Percentiles rank a stretch among this genome's conserved stretches.
Evolutionary conservation across 2,329 filamentous ascomycete genomes (phyloP).

Genomic region (Hyphodiscus sp.): DNA sequence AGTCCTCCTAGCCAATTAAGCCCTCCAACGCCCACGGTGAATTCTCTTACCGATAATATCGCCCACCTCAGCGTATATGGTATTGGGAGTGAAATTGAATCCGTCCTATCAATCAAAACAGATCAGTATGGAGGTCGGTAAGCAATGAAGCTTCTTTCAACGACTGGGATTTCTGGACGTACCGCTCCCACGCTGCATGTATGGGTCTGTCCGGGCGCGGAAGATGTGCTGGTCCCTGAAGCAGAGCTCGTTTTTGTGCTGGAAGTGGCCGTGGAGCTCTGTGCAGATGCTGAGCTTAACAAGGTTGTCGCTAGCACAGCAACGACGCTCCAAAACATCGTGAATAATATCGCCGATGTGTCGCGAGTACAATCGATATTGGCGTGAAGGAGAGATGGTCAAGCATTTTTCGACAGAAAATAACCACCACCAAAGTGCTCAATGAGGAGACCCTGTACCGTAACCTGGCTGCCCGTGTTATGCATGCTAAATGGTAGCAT

Average conservation of each 20-base stretch:
- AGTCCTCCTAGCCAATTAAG: too few relatives aligned
- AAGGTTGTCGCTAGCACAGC: slow-evolving; percentile 9
- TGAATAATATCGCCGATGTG: slow-evolving; percentile 1
- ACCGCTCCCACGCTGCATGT: slow-evolving; percentile 29
- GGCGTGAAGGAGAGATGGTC: background rate
- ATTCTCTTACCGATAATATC: slow-evolving; percentile 38
- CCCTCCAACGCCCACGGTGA: background rate
- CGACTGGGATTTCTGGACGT: slow-evolving; percentile 9
- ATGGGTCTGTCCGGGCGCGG: slow-evolving; percentile 20
- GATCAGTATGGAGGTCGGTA: slow-evolving; percentile 3
- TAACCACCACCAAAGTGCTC: too few relatives aligned
- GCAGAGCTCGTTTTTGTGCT: too few relatives aligned
- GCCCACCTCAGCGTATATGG: slow-evolving; percentile 36
- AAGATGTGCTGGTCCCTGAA: slow-evolving; percentile 11
- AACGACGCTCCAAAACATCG: slow-evolving; percentile 14
- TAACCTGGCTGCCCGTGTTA: too few relatives aligned
- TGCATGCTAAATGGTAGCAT: too few relatives aligned
- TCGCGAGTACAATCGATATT: slow-evolving; percentile 4
- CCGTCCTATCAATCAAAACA: slow-evolving; percentile 14
- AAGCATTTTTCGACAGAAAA: slow-evolving; percentile 4
- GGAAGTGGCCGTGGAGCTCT: too few relatives aligned
- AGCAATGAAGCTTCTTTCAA: background rate
- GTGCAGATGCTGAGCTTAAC: background rate
- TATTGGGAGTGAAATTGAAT: slow-evolving; percentile 31
- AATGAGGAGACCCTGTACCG: too few relatives aligned